Base-by-base conservation (phyloP, 2,329 filamentous ascomycete genomes). In the Cercospora janseana region DNA sequence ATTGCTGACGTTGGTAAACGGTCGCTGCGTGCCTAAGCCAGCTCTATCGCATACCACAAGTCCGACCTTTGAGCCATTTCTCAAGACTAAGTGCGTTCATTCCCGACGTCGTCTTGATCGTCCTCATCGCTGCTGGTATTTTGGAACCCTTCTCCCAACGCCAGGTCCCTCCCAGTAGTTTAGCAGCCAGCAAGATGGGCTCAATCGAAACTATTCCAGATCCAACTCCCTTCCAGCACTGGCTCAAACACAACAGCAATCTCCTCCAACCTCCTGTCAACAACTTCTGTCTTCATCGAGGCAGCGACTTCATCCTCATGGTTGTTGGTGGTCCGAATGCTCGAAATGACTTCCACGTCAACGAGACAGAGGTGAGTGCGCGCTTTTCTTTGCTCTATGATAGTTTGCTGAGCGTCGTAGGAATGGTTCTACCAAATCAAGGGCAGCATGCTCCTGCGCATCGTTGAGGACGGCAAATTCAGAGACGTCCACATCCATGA, bases 361-460 rank as follows among this genome's bases (percentile, higher is more conserved):
- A 97, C 77, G 77, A 84, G 63, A 97, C 92, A 0, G 44, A 47
- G 24, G 52, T 54, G 20, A 24, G 42, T 16, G 9, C 26, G 3
- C n/a, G 26, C 44, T 6, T 28, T 27, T n/a, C n/a, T 20, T 4
- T 18, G 13, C n/a, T 23, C 16, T 6, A n/a, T 4, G 10, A 16
- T 8, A 3, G 18, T 10, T 2, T 27, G 16, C 35, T 47, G 24
- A 49, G 16, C 23, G 23, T 6, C 6, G 2, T 83, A 92, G 12
- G 93, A 97, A 71, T 97, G 91, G 85, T 97, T 97, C 81, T 97
- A 93, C 79, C 92, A 97, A 72, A 83, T 95, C 79, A 83, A 85
- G 63, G 93, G 93, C 60, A 83, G 85, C 60, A 96, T 97, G 91
- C 78, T 93, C 51, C 85, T 98, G 60, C 95, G 94, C 69, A 87